phyloP scores from a whole-genome alignment of 139 green algal species.

The Auxenochlorella pyrenoidosa region DNA sequence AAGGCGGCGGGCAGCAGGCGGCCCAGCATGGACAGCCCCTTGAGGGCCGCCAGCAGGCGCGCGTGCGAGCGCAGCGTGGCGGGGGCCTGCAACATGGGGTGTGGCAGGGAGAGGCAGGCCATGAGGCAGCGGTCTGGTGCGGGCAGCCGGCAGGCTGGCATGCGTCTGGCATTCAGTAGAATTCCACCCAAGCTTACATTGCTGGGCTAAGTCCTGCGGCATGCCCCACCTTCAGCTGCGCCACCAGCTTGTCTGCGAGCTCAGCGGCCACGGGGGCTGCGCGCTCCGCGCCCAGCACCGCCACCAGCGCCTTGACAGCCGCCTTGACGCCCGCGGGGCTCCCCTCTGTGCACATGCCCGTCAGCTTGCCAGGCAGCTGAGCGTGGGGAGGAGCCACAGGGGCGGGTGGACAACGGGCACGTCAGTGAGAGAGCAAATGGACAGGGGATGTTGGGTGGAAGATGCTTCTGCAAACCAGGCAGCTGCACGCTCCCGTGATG shows the following conservation, averaged over 20 bases:
- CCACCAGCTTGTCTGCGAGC: slow-evolving; percentile 53
- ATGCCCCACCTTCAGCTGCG: slow-evolving; percentile 9
- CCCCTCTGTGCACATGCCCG: slow-evolving; percentile 25
- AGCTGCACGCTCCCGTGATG: no score
- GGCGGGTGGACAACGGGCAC: neutral
- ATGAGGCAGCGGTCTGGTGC: neutral
- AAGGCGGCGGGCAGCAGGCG: slow-evolving; percentile 51
- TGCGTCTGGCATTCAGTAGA: no score
- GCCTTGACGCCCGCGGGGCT: slow-evolving; percentile 30
- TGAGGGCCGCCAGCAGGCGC: slow-evolving; percentile 37
- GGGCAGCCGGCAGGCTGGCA: neutral
- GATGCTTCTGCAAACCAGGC: no score
- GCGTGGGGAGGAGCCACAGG: neutral
- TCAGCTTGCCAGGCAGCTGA: slow-evolving; percentile 11
- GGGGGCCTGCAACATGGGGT: neutral
- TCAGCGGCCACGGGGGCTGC: slow-evolving; percentile 14
- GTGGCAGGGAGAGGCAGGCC: neutral
- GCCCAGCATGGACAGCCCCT: slow-evolving; percentile 51
- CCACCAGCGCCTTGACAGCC: slow-evolving; percentile 44
- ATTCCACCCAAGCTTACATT: no score
- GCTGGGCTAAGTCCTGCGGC: neutral
- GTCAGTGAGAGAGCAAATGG: neutral
- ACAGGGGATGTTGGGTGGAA: no score
- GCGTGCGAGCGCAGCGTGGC: slow-evolving; percentile 13
- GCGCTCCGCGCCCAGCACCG: slow-evolving; percentile 30